Evolutionary conservation across 805 yeast species (phyloP), one percentile per base, ranked within the genome.

Genomic region (Metschnikowia proteae): DNA sequence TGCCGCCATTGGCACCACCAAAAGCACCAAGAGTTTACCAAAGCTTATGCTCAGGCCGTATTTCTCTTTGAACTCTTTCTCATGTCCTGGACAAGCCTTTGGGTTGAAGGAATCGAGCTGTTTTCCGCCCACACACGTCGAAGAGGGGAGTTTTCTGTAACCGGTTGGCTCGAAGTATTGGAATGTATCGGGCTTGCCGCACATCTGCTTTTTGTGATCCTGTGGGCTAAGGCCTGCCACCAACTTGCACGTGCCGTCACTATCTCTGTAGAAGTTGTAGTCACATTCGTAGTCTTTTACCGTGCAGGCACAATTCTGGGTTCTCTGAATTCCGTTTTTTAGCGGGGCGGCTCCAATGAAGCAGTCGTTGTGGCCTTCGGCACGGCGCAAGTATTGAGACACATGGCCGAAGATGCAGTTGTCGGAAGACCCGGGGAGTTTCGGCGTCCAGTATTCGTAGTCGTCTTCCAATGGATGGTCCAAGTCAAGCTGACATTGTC

Each of bases 221-320:
- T 80, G 75, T 6, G 95, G 88, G 4, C 75, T 64, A 47, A 80
- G 71, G 0, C 97, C 97, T 22, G 75, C 71, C n/a, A 90, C 87
- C 36, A 90, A 76, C 62, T 81, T 81, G 70, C 99, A 94, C 3
- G 94, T 86, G 22, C 96, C 96, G 61, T 89, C 96, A 0, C 59
- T 52, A 44, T 82, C 83, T 50, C 84, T 76, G 49, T 67, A 79
- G 65, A 75, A 91, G 67, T 91, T 91, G 71, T 83, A 88, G 65
- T 94, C 99, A 76, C 99, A 94, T 66, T 94, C 99, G 61, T 73
- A 94, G 58, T 92, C 99, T 45, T 79, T 78, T 65, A 96, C 79
- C 0, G 94, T 76, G 70, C 99, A 94, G 1, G 84, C 63, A 70
- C 99, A 94, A 63, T 87, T 83, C 51, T 81, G 73, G 8, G 78